These are phyloP conservation scores for Porpolomopsis calyptriformis DNA, from an alignment of 768 basidiomycete genomes.

Conservation along the genomic window DNA sequence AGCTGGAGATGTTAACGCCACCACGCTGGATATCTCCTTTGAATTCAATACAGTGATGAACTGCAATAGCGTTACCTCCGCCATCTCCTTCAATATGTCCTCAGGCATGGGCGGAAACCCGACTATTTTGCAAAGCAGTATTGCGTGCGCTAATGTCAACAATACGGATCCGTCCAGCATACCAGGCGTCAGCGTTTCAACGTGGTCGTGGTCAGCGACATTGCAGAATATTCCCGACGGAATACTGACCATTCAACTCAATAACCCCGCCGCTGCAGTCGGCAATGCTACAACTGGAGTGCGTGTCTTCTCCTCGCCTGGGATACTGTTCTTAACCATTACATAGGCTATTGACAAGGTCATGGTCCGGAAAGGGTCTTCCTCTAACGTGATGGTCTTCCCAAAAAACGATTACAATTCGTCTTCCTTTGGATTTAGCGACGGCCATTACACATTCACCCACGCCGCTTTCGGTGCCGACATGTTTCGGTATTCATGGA, in stretches of 20 bases:
- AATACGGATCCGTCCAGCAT: conserved; percentile 41
- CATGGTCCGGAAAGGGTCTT: conserved; percentile 66
- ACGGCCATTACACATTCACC: conserved; percentile 62
- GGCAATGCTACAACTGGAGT: conserved; percentile 46
- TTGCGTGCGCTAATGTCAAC: conserved; percentile 38
- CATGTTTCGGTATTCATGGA: conserved; percentile 74
- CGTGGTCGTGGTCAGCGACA: conserved; percentile 68
- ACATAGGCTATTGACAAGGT: conserved; percentile 66
- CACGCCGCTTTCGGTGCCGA: conserved; percentile 85
- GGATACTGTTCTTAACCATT: conserved; percentile 3
- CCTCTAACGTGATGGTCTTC: conserved; percentile 79
- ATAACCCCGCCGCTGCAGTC: conserved; percentile 37
- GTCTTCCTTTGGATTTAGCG: conserved; percentile 39
- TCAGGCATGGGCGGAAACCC: conserved; percentile 51
- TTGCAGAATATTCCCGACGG: conserved; percentile 72
- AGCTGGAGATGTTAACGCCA: conserved; percentile 37
- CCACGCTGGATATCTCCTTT: conserved; percentile 54
- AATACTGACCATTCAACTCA: conserved; percentile 62
- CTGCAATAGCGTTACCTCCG: conserved; percentile 54
- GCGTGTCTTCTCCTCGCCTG: conserved; percentile 17
- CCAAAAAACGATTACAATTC: conserved; percentile 70
- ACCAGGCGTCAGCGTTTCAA: conserved; percentile 43
- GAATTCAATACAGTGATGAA: conserved; percentile 76
- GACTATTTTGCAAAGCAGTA: conserved; percentile 29
- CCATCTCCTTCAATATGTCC: conserved; percentile 57